Percentiles rank a stretch among this genome's conserved stretches.
Conservation (phyloP, 2,329 filamentous ascomycete species). For the Exophiala lecanii-corni region DNA sequence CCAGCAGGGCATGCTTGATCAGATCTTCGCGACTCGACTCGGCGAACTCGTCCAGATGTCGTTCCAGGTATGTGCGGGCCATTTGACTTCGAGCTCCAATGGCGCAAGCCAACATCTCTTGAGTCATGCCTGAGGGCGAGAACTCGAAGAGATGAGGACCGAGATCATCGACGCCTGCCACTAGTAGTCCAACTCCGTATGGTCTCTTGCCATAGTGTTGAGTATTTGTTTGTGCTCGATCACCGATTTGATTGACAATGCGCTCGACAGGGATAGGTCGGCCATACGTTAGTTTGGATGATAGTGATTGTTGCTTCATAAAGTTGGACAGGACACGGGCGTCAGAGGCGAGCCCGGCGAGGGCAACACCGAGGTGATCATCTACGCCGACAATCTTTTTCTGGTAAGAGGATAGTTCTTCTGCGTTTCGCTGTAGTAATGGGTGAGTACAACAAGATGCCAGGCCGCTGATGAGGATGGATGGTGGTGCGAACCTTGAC, state of each 20-base stretch:
- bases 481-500: conserved; percentile 66
- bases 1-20: conserved; percentile 81
- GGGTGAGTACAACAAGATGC: conserved; percentile 17
- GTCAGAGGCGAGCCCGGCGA: conserved; percentile 94
- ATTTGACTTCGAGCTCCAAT: conserved; percentile 96
- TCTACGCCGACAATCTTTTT: conserved; percentile 98
- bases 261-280: conserved; percentile 85
- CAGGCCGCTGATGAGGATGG: conserved; percentile 13
- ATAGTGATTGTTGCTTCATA: conserved; percentile 98
- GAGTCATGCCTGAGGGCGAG: conserved; percentile 90
- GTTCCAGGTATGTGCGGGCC: conserved; percentile 93
- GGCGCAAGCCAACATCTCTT: conserved; percentile 94
- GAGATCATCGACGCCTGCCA: conserved; percentile 88
- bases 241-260: conserved; percentile 86
- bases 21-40: conserved; percentile 75
- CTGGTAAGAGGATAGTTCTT: conserved; percentile 99
- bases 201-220: conserved; percentile 95
- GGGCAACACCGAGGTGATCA: conserved; percentile 89
- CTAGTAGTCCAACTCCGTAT: conserved; percentile 88
- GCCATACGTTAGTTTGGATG: conserved; percentile 91
- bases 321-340: conserved; percentile 99
- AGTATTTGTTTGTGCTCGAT: conserved; percentile 96
- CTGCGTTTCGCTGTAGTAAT: conserved; percentile 75
- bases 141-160: conserved; percentile 98
- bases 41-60: conserved; percentile 79